Conservation (phyloP, 2,329 filamentous ascomycete species). For the Dothistroma septosporum region DNA sequence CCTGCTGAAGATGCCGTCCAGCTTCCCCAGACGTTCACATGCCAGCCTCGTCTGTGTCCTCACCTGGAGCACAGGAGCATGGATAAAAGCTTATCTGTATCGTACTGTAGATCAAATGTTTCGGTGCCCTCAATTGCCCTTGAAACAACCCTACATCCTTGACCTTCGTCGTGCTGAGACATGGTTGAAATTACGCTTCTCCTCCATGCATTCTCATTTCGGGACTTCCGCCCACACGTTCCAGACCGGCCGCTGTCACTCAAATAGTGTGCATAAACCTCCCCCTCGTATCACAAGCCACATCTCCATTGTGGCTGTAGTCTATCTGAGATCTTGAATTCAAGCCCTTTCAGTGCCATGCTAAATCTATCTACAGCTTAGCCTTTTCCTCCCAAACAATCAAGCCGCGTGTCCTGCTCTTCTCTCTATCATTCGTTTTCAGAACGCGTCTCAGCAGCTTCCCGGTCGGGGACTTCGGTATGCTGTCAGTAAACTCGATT, state of each 20-base stretch:
- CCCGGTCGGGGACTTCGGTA: conserved; percentile 69
- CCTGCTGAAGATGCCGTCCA: not conserved
- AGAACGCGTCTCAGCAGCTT: conserved; percentile 65
- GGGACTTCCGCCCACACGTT: too few species aligned
- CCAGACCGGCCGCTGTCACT: too few species aligned
- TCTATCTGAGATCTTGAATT: too few species aligned
- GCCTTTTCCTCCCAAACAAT: conserved; percentile 21
- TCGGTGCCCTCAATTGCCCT: not conserved
- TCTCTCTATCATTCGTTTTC: conserved; percentile 43
- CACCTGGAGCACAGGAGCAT: not conserved
- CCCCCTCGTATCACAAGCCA: too few species aligned
- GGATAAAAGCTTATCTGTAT: not conserved
- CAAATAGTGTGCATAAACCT: too few species aligned
- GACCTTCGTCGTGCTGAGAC: not conserved
- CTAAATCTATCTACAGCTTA: conserved; percentile 15
- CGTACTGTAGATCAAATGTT: not conserved
- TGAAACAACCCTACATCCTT: not conserved
- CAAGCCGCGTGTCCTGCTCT: conserved; percentile 26
- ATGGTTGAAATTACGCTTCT: not conserved
- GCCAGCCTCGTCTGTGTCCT: not conserved
- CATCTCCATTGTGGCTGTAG: too few species aligned
- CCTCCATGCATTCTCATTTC: too few species aligned
- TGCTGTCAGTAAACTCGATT: conserved; percentile 60
- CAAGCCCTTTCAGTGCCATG: too few species aligned
- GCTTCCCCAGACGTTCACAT: not conserved